Percentiles rank a stretch among this genome's conserved stretches.
These are phyloP conservation scores for Wickerhamomyces chambardii DNA, from an alignment of 805 yeast species.

Conservation along the genomic window DNA sequence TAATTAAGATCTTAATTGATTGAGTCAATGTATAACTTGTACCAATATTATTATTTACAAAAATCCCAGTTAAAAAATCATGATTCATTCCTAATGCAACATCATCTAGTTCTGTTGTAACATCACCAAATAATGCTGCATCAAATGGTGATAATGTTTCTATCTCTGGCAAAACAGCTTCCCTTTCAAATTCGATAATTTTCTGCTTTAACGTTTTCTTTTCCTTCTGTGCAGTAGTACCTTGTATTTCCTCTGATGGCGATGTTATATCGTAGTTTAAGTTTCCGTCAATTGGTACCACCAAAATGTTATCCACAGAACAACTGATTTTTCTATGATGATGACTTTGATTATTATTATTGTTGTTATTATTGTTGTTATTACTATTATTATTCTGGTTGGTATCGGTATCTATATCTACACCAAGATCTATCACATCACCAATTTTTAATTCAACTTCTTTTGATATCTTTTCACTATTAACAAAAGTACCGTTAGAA, in stretches of 20 bases:
- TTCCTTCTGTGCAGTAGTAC: background rate
- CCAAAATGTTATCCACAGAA: constrained; percentile 62
- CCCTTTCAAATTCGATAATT: background rate
- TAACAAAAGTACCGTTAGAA: constrained; percentile 91
- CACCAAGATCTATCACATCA: constrained; percentile 89
- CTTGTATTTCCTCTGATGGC: background rate
- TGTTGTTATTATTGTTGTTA: constrained; percentile 4
- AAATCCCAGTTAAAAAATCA: constrained; percentile 43
- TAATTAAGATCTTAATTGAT: constrained; percentile 43
- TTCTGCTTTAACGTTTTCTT: background rate
- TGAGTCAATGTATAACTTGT: constrained; percentile 46
- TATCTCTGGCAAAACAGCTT: background rate
- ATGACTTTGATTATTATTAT: constrained; percentile 32
- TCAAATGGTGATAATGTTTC: constrained; percentile 30
- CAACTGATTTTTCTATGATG: constrained; percentile 86
- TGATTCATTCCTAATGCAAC: constrained; percentile 37
- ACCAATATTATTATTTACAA: constrained; percentile 50
- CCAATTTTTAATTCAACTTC: constrained; percentile 65
- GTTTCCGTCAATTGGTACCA: constrained; percentile 28
- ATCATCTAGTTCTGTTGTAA: constrained; percentile 38
- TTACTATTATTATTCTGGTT: constrained; percentile 2
- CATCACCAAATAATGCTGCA: constrained; percentile 55
- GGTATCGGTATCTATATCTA: constrained; percentile 61
- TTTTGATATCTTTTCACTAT: constrained; percentile 52
- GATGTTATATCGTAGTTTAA: constrained; percentile 2